These are phyloP conservation scores for Neospora caninum DNA, from an alignment of 169 alveolate genomes.

Conservation along the genomic window DNA sequence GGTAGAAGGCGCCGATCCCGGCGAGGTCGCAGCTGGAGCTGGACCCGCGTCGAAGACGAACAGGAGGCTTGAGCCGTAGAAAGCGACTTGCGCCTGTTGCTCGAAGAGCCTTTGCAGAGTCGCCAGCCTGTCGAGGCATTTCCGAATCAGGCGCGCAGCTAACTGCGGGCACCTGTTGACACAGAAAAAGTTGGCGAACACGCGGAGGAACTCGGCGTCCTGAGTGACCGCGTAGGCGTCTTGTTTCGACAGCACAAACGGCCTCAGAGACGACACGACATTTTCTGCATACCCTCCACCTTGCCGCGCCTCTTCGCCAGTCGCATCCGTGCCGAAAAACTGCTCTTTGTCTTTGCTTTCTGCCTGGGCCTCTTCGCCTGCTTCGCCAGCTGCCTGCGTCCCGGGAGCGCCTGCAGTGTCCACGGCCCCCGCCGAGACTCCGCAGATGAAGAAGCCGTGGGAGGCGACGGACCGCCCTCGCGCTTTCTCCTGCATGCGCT, in stretches of 20 bases:
- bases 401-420: background rate
- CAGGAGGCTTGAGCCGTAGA: slow-evolving; percentile 47
- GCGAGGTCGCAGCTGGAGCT: background rate
- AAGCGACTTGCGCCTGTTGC: background rate
- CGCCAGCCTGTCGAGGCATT: slow-evolving; percentile 7
- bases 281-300: background rate
- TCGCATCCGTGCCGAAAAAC: too few relatives aligned
- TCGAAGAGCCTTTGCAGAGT: background rate
- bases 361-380: background rate
- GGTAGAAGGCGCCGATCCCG: background rate
- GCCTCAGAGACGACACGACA: background rate
- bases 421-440: slow-evolving; percentile 21
- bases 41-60: slow-evolving; percentile 42
- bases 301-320: background rate
- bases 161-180: slow-evolving; percentile 4
- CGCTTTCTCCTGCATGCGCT: slow-evolving; percentile 52
- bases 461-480: slow-evolving; percentile 23
- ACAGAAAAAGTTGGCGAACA: background rate
- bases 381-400: background rate
- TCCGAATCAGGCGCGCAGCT: background rate
- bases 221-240: slow-evolving; percentile 6
- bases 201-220: slow-evolving; percentile 3
- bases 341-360: background rate
- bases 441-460: slow-evolving; percentile 49
- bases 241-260: background rate